A percentile compares a stretch with the other conserved stretches of the same genome.
Evolutionary conservation across 2,329 filamentous ascomycete genomes (phyloP).

Genomic region (Xylariaceae sp.): DNA sequence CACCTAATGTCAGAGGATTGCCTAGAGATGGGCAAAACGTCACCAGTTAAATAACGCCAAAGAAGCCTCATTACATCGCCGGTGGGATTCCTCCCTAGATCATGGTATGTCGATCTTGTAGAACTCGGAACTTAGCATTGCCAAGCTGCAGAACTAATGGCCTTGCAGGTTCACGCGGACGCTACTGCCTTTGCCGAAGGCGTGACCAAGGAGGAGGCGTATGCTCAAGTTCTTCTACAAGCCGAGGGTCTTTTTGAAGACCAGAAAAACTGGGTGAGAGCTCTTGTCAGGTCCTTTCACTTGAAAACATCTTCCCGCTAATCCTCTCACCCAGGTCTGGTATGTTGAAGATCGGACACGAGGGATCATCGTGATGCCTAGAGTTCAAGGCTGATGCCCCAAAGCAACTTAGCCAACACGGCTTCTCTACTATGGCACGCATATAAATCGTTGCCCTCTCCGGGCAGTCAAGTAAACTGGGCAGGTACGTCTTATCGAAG

Average conservation of each 20-base stretch:
- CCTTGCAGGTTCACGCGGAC: slow-evolving; percentile 67
- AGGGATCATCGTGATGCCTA: too few relatives aligned
- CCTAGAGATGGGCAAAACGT: not conserved
- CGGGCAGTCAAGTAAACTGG: slow-evolving; percentile 71
- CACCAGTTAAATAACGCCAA: too few relatives aligned
- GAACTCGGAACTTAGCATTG: too few relatives aligned
- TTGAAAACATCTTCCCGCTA: too few relatives aligned
- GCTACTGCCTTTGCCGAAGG: slow-evolving; percentile 67
- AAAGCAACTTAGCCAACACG: slow-evolving; percentile 71
- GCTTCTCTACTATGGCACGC: slow-evolving; percentile 77
- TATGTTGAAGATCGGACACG: too few relatives aligned
- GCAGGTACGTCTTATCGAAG: slow-evolving; percentile 43
- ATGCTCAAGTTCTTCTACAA: slow-evolving; percentile 68
- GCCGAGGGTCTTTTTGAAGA: slow-evolving; percentile 65
- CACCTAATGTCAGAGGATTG: too few relatives aligned
- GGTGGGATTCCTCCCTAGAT: too few relatives aligned
- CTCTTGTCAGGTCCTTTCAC: too few relatives aligned
- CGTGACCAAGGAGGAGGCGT: slow-evolving; percentile 67
- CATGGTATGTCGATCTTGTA: too few relatives aligned
- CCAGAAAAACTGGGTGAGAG: slow-evolving; percentile 73
- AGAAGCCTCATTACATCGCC: too few relatives aligned
- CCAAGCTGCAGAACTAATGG: not conserved
- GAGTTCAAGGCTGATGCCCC: slow-evolving; percentile 2
- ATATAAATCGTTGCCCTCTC: slow-evolving; percentile 65
- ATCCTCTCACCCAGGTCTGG: not conserved